phyloP scores from a whole-genome alignment of 176 grass and related monocot genomes.

The Saccharum spontaneum region DNA sequence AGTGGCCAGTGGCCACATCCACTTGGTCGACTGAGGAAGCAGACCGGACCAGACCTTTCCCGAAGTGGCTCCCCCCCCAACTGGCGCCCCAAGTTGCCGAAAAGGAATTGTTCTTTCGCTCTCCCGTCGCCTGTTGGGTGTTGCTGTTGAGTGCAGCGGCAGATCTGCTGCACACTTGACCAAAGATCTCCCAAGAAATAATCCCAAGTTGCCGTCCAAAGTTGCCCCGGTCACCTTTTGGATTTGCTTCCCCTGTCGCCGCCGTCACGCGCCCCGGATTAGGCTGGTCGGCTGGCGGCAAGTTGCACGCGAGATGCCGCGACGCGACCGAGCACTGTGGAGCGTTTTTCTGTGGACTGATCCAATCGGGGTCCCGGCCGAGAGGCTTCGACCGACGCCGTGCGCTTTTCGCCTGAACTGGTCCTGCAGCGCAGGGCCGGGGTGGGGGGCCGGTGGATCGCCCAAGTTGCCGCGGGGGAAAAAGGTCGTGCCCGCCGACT shows the following conservation, averaged over 20 bases:
- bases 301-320: not conserved
- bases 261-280: not conserved
- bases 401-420: not conserved
- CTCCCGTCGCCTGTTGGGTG: not conserved
- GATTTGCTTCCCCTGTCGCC: not conserved
- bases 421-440: not conserved
- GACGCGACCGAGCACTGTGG: not conserved
- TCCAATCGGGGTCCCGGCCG: no score
- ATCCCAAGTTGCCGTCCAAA: not conserved
- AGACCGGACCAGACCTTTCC: not conserved
- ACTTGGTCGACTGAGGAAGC: not conserved
- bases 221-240: not conserved
- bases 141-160: not conserved
- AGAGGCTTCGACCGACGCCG: not conserved
- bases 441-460: no score
- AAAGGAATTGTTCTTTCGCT: not conserved
- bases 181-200: not conserved
- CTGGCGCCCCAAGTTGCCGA: constrained; percentile 17
- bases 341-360: not conserved
- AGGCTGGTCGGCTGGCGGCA: not conserved
- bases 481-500: not conserved
- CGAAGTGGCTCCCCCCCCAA: constrained; percentile 10
- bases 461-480: not conserved
- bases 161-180: not conserved
- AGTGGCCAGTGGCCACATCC: not conserved